Percentiles rank a stretch among this genome's conserved stretches.
Evolutionary conservation across 768 basidiomycete species (phyloP).

Genomic region (Jaapia argillacea): DNA sequence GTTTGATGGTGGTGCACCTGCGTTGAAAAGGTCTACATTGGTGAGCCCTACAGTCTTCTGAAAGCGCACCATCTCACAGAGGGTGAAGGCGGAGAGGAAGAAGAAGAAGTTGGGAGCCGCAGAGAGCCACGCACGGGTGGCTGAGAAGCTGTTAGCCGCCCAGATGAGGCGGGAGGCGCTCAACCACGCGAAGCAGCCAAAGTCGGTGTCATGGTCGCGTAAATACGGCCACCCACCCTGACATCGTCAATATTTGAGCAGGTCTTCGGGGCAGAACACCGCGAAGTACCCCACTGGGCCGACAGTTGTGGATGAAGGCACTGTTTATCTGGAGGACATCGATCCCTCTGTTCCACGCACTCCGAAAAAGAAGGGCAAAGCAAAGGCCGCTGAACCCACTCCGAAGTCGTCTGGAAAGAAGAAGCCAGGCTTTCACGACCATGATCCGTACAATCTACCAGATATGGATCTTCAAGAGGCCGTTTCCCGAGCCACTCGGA

Average conservation of each 20-base stretch:
- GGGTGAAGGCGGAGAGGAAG: constrained; percentile 67
- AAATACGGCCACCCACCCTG: too few relatives aligned
- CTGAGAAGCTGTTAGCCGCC: constrained; percentile 87
- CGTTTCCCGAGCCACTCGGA: constrained; percentile 50
- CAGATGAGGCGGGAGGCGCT: constrained; percentile 88
- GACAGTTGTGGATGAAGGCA: constrained; percentile 54
- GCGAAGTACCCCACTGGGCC: too few relatives aligned
- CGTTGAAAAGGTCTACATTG: constrained; percentile 80
- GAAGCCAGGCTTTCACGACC: constrained; percentile 58
- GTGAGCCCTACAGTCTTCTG: constrained; percentile 45
- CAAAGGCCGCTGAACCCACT: constrained; percentile 16
- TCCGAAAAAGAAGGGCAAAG: constrained; percentile 27
- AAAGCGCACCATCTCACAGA: background rate
- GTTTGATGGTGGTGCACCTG: constrained; percentile 95
- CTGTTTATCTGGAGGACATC: constrained; percentile 87
- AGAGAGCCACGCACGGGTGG: constrained; percentile 74
- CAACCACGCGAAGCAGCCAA: constrained; percentile 40
- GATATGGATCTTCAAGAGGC: constrained; percentile 62
- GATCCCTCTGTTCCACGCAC: constrained; percentile 44
- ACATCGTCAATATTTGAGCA: too few relatives aligned
- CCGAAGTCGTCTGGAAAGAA: constrained; percentile 43
- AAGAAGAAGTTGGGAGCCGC: constrained; percentile 89
- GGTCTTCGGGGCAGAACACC: too few relatives aligned
- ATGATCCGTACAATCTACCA: constrained; percentile 92
- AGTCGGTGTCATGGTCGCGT: too few relatives aligned